Evolutionary conservation across 2,329 filamentous ascomycete genomes (phyloP).

Genomic region (Calonectria fujianensis): DNA sequence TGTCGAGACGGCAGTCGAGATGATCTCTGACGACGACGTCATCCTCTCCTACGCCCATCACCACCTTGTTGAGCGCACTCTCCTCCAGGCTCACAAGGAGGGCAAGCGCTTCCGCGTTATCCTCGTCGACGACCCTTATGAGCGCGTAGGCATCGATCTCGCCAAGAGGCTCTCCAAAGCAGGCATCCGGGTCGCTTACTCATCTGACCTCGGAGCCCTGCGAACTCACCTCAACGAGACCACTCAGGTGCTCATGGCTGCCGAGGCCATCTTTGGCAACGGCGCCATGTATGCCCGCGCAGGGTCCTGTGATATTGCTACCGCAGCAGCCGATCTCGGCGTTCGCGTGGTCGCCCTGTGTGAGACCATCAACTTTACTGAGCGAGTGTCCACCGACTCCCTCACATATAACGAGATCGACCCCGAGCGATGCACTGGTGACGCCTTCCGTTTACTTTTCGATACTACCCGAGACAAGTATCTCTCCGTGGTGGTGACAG

Average conservation of each 20-base stretch:
- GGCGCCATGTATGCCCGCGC: slow-evolving; percentile 91
- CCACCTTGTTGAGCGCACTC: slow-evolving; percentile 87
- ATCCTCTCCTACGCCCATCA: slow-evolving; percentile 92
- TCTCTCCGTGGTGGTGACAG: slow-evolving; percentile 91
- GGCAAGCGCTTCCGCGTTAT: slow-evolving; percentile 89
- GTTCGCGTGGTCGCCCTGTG: slow-evolving; percentile 92
- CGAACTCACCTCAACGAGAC: slow-evolving; percentile 80
- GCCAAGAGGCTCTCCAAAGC: slow-evolving; percentile 80
- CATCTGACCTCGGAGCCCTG: slow-evolving; percentile 84
- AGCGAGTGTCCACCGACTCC: slow-evolving; percentile 91
- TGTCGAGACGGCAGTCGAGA: slow-evolving; percentile 82
- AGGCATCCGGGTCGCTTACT: slow-evolving; percentile 87
- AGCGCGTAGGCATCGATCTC: slow-evolving; percentile 73
- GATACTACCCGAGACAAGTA: slow-evolving; percentile 93
- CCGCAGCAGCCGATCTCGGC: slow-evolving; percentile 84
- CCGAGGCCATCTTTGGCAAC: slow-evolving; percentile 97
- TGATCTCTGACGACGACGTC: slow-evolving; percentile 86
- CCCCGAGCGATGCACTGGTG: slow-evolving; percentile 79
- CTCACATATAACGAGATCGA: slow-evolving; percentile 95
- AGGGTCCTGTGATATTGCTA: slow-evolving; percentile 90
- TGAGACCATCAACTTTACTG: slow-evolving; percentile 94
- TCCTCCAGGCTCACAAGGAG: slow-evolving; percentile 81
- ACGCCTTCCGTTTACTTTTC: slow-evolving; percentile 82
- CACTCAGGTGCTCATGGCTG: slow-evolving; percentile 89
- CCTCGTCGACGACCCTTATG: slow-evolving; percentile 83